These are phyloP conservation scores for Paramecium octaurelia DNA, from an alignment of 73 alveolate species.

Conservation along the genomic window DNA sequence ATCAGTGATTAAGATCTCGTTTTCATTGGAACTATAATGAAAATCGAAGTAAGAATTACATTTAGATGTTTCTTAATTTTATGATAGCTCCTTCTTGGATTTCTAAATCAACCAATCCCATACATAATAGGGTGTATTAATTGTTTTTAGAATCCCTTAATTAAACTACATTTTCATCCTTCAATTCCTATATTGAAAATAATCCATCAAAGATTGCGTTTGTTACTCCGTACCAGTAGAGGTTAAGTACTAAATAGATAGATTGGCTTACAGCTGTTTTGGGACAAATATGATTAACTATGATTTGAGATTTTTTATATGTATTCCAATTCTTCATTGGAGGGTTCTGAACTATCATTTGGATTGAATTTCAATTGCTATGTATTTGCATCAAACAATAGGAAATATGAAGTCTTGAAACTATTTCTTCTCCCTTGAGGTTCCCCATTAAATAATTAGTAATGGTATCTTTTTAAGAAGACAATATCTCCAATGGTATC, in stretches of 20 bases:
- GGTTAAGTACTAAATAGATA: background rate
- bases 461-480: background rate
- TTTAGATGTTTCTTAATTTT: background rate
- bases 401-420: background rate
- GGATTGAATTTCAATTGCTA: background rate
- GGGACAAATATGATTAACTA: background rate
- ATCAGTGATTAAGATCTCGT: background rate
- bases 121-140: background rate
- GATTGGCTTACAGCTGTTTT: background rate
- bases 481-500: slow-evolving; percentile 26
- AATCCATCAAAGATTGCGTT: background rate
- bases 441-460: background rate
- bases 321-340: background rate
- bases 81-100: background rate
- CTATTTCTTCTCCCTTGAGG: background rate
- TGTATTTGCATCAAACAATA: background rate
- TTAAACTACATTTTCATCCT: background rate
- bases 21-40: background rate
- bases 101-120: background rate
- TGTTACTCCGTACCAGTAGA: background rate
- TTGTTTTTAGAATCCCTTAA: background rate
- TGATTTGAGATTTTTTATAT: background rate
- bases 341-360: background rate
- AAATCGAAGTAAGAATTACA: background rate
- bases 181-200: background rate